Evolutionary conservation across 2,329 filamentous ascomycete species (phyloP), one percentile per base, ranked within the genome.

Genomic region (Fusarium scirpi): DNA sequence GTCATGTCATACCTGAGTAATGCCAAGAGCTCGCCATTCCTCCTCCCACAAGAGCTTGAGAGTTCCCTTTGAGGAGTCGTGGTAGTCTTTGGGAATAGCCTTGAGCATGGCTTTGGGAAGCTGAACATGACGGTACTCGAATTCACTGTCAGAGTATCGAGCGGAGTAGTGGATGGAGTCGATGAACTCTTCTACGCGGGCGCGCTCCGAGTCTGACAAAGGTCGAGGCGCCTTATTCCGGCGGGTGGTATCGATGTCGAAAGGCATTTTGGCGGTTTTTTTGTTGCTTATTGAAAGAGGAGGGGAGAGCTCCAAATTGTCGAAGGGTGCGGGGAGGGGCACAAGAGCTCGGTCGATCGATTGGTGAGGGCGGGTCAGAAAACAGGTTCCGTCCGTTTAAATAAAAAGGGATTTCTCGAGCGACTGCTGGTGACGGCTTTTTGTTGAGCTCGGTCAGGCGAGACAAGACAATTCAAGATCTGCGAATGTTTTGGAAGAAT

Each of bases 81-180:
- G 95, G 82, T 97, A 97, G 70, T 98, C 95, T 80, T 94, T 91
- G 22, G 96, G 96, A 74, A 99, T 98, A 43, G 89, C 92, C 83
- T 98, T 98, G 71, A 99, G 90, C 96, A 99, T 99, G 74, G 94
- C 91, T 84, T 99, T 99, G 45, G 96, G 96, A 30, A 99, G 89
- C 82, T 98, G 94, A 62, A 99, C 96, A 82, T 99, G 96, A 71
- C 96, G 93, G 83, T 99, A 99, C 83, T 99, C 96, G 82, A 91
- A 97, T 81, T 96, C 89, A 82, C 89, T 91, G 78, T 99, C 96
- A 29, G 91, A 94, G 81, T 99, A 99, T 80, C 96, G 98, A 70
- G 92, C 89, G 55, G 95, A 98, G 84, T 99, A 99, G 82, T 98
- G 94, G 76, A 99, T 99, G 32, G 90, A 89, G 76, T 98, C 94